Base-by-base conservation (phyloP, 2,329 filamentous ascomycete species). In the Alternaria alternata region DNA sequence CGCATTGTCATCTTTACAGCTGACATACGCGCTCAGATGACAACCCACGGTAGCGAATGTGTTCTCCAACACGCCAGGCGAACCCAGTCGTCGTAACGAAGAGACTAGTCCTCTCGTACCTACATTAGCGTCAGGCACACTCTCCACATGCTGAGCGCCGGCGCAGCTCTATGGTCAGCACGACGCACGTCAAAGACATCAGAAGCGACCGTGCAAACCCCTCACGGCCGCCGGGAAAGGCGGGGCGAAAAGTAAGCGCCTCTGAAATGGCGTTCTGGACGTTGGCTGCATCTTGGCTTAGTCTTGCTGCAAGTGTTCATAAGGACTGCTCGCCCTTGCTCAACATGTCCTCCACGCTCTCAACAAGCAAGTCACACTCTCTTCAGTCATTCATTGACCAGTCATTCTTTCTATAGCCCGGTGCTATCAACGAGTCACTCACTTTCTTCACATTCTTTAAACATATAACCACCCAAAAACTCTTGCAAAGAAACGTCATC, bases 381-480 rank as follows among this genome's bases (percentile, higher is more conserved):
- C 49, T 34, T 46, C 62, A 61, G 69, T 72, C 69, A 64, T 42
- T 64, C 55, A 56, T 70, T 69, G 68, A 69, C 69, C 54, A 65
- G 56, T 66, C 68, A 64, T 62, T 57, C 54, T 72, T 73, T 61
- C 47, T 44, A 67, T 71, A 75, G 53, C 72, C 72, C 66, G 71
- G 71, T 72, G 72, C 72, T 74, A 69, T 62, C 51, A 56, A 54
- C 46, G 8, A 49, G 34, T 54, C 48, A 63, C 52, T 67, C 63
- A 62, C 52, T 65, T 38, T 49, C 28, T 22, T 51, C 44, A 49
- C 59, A 59, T 54, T 66, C 58, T 63, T 63, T 44, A 51, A 51
- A 58, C 49, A 64, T 41, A 47, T 41, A 47, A 26, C 56, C 47
- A 42, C 24, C 28, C 52, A 48, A 60, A 57, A 51, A 52, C 32